phyloP scores from a whole-genome alignment of 129 eudicot genomes.

The Silybum marianum region DNA sequence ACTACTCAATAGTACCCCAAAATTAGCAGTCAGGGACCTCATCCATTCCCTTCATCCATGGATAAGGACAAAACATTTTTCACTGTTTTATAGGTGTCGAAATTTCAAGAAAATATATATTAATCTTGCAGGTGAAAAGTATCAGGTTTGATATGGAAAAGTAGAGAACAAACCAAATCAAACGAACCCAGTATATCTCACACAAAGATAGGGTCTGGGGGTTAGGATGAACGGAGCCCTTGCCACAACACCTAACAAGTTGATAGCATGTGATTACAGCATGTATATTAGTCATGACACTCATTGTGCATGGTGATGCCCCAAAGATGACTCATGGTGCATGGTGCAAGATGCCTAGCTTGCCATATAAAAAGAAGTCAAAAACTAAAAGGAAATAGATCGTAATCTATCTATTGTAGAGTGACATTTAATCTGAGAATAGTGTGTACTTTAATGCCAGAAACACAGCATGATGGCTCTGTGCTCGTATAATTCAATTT shows the following conservation, averaged over 20 bases:
- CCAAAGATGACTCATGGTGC: background rate
- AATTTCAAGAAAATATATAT: background rate
- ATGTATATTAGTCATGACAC: background rate
- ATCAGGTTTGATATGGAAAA: background rate
- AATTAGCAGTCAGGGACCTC: background rate
- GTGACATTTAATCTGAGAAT: background rate
- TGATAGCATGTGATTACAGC: background rate
- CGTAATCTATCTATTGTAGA: background rate
- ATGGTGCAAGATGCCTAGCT: background rate
- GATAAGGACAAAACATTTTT: background rate
- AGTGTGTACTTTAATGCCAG: background rate
- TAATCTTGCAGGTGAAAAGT: slow-evolving; percentile 2
- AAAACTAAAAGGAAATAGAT: background rate
- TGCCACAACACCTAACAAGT: background rate
- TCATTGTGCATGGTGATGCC: background rate
- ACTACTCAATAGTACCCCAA: background rate
- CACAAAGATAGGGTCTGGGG: background rate
- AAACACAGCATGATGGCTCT: background rate
- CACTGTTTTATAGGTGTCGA: background rate
- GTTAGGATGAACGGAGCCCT: background rate
- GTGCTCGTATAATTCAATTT: background rate
- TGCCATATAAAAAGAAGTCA: background rate
- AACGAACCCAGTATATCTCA: background rate
- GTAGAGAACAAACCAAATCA: background rate
- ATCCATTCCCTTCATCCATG: background rate